phyloP scores from a whole-genome alignment of 176 grass and related monocot genomes.

The Rhynchospora pubera region DNA sequence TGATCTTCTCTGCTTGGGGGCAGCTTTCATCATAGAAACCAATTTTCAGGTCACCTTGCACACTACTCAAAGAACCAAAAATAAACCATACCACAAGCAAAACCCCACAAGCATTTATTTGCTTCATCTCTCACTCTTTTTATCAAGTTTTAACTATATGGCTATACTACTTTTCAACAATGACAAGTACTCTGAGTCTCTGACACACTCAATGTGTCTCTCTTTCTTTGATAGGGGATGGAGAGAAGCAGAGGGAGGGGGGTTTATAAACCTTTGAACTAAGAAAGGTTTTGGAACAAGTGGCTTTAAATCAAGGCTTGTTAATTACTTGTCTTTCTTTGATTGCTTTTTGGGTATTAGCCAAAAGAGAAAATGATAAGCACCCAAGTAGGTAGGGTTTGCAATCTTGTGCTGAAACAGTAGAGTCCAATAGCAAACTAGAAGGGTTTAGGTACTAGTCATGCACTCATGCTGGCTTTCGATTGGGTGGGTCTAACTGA shows the following conservation, averaged over 20 bases:
- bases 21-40: slow-evolving; percentile 74
- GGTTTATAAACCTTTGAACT: slow-evolving; percentile 22
- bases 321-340: not conserved
- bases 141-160: not conserved
- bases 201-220: not conserved
- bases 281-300: not conserved
- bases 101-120: not conserved
- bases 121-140: not conserved
- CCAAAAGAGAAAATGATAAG: not conserved
- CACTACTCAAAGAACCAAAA: not conserved
- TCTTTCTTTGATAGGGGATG: not conserved
- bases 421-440: not conserved
- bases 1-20: slow-evolving; percentile 64
- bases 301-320: not conserved
- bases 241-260: not conserved
- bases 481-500: not conserved
- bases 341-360: not conserved
- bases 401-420: not conserved
- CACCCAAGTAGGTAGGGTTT: not conserved
- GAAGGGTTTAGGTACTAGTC: not conserved
- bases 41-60: slow-evolving; percentile 27
- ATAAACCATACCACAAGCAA: not conserved
- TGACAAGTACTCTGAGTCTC: slow-evolving; percentile 5
- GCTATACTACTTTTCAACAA: not conserved
- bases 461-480: not conserved